These are phyloP conservation scores for Brasilioporus rufonigricans DNA, from an alignment of 768 basidiomycete species.

Conservation along the genomic window DNA sequence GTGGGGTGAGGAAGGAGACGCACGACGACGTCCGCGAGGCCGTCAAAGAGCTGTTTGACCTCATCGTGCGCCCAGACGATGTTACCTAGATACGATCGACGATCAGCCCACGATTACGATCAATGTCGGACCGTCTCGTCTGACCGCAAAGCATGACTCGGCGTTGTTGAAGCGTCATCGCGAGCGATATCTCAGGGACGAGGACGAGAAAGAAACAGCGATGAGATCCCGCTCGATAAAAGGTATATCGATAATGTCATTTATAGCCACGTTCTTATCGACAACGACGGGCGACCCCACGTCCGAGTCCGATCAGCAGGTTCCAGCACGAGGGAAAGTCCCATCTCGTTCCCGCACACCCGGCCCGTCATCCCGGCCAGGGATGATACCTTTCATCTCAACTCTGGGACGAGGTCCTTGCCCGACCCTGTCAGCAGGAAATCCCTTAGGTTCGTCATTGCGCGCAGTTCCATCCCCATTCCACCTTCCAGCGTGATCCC, in stretches of 20 bases:
- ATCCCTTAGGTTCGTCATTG: conserved; percentile 71
- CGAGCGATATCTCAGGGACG: no score
- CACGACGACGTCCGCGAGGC: conserved; percentile 74
- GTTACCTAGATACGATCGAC: conserved; percentile 58
- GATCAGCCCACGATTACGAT: not conserved
- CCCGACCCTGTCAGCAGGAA: conserved; percentile 62
- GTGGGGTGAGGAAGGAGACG: no score
- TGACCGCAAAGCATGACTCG: conserved; percentile 37
- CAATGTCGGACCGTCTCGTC: not conserved
- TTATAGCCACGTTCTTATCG: no score
- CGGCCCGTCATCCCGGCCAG: not conserved
- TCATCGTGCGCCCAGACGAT: conserved; percentile 84
- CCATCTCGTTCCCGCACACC: not conserved
- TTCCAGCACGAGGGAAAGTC: not conserved
- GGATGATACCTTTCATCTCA: not conserved
- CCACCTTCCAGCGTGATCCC: conserved; percentile 81
- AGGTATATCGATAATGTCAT: no score
- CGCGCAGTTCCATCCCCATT: conserved; percentile 78
- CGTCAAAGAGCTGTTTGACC: conserved; percentile 54
- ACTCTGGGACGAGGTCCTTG: conserved; percentile 62
- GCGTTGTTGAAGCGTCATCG: conserved; percentile 24
- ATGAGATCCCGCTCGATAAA: no score
- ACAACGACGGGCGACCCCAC: no score
- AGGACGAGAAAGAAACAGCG: no score
- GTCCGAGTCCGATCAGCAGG: no score